Base-by-base conservation (phyloP, 768 basidiomycete genomes). In the Termitomyces bulborhizus region DNA sequence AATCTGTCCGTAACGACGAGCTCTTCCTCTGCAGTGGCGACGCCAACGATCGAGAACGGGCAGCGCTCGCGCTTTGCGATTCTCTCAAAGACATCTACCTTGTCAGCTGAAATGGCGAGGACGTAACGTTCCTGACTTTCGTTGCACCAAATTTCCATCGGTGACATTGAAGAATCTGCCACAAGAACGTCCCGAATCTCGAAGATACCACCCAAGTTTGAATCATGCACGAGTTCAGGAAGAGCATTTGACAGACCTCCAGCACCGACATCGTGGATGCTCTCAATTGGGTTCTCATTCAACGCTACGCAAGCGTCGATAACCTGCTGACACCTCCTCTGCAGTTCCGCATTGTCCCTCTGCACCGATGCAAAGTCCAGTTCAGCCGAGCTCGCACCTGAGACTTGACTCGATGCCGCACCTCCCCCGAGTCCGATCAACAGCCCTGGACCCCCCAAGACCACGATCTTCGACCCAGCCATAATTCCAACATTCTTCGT, bases 131-230 rank as follows among this genome's bases (percentile, higher is more conserved):
- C 97, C 74, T 98, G 97, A 60, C 86, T 89, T 72, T 99, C 97
- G 71, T 99, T 99, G 68, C 97, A 98, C 97, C 97, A 99, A 48
- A 98, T 98, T 73, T 98, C 96, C 96, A 99, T 98, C 0, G 97
- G 97, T 4, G 92, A 94, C 91, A 99, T 92, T 39, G 89, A 88
- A 24, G 81, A 78, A 68, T 98, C 97, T 29, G 93, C 96, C 40
- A 97, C 85, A 26, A 92, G 79, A 6, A 99, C 86, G 63, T 98
- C 90, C 21, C 96, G 78, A 61, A 99, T 95, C 73, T 99, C 97
- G 65, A 98, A 94, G 4, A 67, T 76, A 0, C 92, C 97, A 7
- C 97, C 97, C 5, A 97, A 78, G n/a, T 79, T 82, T 1, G 94
- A 90, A 70, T 98, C 96, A 66, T 98, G 96, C 2, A 99, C 97